These are phyloP conservation scores for Ascochyta clinopodiicola DNA, from an alignment of 2,329 filamentous ascomycete genomes.

Conservation along the genomic window DNA sequence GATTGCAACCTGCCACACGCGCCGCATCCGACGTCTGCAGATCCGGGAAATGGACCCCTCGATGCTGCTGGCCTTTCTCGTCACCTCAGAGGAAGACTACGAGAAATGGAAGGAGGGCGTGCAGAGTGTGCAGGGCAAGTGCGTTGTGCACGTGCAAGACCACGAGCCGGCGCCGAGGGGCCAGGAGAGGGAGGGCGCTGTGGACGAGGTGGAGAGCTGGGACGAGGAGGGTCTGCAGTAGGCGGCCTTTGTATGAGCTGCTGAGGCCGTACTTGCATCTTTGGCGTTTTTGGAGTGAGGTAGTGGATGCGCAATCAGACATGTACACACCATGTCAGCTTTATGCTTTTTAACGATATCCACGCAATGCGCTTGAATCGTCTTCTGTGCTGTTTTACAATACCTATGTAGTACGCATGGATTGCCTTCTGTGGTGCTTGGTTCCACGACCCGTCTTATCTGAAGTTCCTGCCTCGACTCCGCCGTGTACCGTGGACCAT, in stretches of 20 bases:
- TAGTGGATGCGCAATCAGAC: background rate
- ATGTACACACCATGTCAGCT: background rate
- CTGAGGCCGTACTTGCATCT: background rate
- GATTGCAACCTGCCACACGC: conserved; percentile 83
- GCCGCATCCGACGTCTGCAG: conserved; percentile 80
- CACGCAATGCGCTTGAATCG: too few species aligned
- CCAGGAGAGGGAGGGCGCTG: conserved; percentile 70
- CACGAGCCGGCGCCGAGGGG: conserved; percentile 63
- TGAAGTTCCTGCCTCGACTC: too few species aligned
- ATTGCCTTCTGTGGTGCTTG: too few species aligned
- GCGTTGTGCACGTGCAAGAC: conserved; percentile 84
- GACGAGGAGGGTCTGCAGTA: conserved; percentile 60
- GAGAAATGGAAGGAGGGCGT: conserved; percentile 79
- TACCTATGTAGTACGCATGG: background rate
- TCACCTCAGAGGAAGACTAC: conserved; percentile 84
- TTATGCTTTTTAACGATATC: background rate
- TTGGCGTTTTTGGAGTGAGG: conserved; percentile 7
- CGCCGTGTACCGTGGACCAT: background rate
- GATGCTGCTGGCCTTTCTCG: conserved; percentile 94
- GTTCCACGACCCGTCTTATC: too few species aligned
- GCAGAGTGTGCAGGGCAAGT: conserved; percentile 73
- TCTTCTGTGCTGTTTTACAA: background rate
- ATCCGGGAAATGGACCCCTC: conserved; percentile 96
- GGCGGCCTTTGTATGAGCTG: background rate
- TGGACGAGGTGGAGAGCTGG: conserved; percentile 89